phyloP scores from a whole-genome alignment of 805 yeast genomes.

The Yarrowia sp. region DNA sequence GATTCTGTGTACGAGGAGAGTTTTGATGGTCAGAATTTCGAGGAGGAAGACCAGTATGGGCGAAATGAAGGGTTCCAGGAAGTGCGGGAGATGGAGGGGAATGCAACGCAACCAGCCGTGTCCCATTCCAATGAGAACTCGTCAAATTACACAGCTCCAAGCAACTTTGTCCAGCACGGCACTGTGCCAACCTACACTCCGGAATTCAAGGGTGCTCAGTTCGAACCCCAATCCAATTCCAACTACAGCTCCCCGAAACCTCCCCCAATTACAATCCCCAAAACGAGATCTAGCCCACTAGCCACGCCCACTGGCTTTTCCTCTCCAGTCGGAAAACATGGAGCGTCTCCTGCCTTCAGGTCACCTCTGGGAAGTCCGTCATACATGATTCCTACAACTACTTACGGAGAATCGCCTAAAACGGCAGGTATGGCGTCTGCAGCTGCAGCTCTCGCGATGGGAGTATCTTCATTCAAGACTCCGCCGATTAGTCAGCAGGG shows the following conservation, averaged over 20 bases:
- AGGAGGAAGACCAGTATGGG: neutral
- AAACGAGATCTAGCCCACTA: neutral
- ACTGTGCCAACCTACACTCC: neutral
- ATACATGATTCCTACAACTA: neutral
- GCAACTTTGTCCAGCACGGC: neutral
- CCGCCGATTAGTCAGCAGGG: neutral
- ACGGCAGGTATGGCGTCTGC: neutral
- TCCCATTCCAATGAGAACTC: neutral
- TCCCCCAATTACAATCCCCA: too few species aligned
- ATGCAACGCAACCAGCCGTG: too few species aligned
- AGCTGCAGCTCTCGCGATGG: constrained; percentile 1
- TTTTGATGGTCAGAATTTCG: neutral
- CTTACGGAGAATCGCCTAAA: constrained; percentile 12
- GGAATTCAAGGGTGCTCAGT: neutral
- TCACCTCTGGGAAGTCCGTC: neutral
- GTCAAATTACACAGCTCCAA: neutral
- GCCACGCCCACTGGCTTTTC: neutral
- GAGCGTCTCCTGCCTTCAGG: neutral
- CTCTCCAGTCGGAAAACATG: neutral
- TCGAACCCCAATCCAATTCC: too few species aligned
- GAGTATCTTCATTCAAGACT: neutral
- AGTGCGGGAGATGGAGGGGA: too few species aligned
- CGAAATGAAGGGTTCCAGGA: too few species aligned
- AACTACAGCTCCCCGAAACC: neutral
- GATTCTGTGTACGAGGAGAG: neutral